A percentile compares a stretch with the other conserved stretches of the same genome.
Evolutionary conservation across 257 asterid species (phyloP).

Genomic region (Rubia yunnanensis): DNA sequence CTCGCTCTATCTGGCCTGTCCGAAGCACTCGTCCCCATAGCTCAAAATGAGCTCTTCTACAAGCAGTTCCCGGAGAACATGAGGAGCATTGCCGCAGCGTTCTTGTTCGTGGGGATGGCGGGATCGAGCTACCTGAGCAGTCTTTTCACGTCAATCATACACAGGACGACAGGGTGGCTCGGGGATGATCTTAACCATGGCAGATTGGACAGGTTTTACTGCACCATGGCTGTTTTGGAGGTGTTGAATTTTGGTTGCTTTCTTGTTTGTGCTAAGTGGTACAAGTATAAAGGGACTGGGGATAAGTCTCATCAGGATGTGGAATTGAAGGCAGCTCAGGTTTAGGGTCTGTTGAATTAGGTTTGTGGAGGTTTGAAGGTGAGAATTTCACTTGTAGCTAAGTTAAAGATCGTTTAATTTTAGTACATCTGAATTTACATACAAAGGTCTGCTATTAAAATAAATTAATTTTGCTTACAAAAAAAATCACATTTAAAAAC

Average conservation of each 20-base stretch:
- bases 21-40: conserved; percentile 25
- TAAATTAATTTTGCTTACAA: no score
- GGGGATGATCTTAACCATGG: conserved; percentile 33
- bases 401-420: no score
- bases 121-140: conserved; percentile 24
- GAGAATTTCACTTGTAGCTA: no score
- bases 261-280: conserved; percentile 28
- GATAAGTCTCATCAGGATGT: neutral
- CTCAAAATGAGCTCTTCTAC: conserved; percentile 24
- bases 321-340: neutral
- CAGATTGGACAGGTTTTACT: conserved; percentile 28
- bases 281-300: conserved; percentile 25
- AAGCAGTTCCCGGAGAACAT: conserved; percentile 34
- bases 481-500: no score
- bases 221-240: conserved; percentile 18
- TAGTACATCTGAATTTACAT: no score
- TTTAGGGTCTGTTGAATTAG: no score
- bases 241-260: conserved; percentile 22
- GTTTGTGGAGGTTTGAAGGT: no score
- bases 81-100: conserved; percentile 31
- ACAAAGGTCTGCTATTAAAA: no score
- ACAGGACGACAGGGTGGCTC: conserved; percentile 25
- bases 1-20: conserved; percentile 24
- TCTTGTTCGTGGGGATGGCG: conserved; percentile 22
- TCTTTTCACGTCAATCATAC: conserved; percentile 17